Percentiles rank a stretch among this genome's conserved stretches.
These are phyloP conservation scores for Fusarium luffae DNA, from an alignment of 2,329 filamentous ascomycete genomes.

Conservation along the genomic window DNA sequence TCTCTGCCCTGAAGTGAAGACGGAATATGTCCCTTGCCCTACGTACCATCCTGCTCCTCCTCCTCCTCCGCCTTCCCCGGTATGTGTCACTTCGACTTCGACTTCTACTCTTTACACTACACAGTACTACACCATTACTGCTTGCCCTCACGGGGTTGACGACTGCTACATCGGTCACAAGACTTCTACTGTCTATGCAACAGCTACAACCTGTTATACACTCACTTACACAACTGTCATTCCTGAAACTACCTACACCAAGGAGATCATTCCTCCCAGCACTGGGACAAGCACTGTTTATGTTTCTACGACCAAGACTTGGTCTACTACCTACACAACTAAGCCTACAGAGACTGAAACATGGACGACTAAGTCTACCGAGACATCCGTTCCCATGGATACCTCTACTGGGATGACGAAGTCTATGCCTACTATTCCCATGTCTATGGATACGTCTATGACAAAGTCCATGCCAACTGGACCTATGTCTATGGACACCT, in stretches of 20 bases:
- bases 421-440: neutral
- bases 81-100: neutral
- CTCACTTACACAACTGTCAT: neutral
- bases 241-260: slow-evolving; percentile 6
- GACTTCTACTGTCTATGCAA: slow-evolving; percentile 26
- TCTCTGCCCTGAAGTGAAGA: slow-evolving; percentile 25
- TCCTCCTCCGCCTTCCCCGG: neutral
- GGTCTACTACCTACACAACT: neutral
- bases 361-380: neutral
- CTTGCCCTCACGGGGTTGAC: neutral
- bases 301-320: slow-evolving; percentile 14
- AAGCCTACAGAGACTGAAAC: neutral
- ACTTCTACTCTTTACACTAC: slow-evolving; percentile 36
- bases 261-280: neutral
- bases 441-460: neutral
- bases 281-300: neutral
- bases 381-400: neutral
- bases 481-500: neutral
- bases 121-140: slow-evolving; percentile 25
- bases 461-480: neutral
- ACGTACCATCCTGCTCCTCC: slow-evolving; percentile 1
- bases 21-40: neutral
- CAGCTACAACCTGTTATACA: slow-evolving; percentile 12
- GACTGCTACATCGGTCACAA: slow-evolving; percentile 15
- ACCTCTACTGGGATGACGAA: neutral